These are phyloP conservation scores for Nitzschia palea DNA, from an alignment of 108 stramenopile genomes.

Conservation along the genomic window DNA sequence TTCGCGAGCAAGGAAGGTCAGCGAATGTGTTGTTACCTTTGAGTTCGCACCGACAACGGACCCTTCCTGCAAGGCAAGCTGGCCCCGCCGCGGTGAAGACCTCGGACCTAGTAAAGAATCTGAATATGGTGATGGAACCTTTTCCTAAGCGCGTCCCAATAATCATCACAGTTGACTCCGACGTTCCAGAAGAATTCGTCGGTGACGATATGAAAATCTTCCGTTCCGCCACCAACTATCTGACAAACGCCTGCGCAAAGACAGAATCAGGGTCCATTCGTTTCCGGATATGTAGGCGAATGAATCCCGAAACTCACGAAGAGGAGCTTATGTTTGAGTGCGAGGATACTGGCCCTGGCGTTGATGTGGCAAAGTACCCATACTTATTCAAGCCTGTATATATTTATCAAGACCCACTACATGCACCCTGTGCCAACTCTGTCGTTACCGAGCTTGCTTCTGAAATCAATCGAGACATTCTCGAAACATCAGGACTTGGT, in stretches of 20 bases:
- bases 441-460: not conserved
- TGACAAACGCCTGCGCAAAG: slow-evolving; percentile 72
- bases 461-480: not conserved
- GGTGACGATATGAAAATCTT: slow-evolving; percentile 73
- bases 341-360: slow-evolving; percentile 66
- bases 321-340: slow-evolving; percentile 47
- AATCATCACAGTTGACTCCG: slow-evolving; percentile 43
- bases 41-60: not conserved
- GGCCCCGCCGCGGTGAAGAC: slow-evolving; percentile 24
- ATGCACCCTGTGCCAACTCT: slow-evolving; percentile 12
- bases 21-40: not conserved
- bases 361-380: slow-evolving; percentile 51
- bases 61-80: not conserved
- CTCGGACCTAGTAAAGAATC: slow-evolving; percentile 46
- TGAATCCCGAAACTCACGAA: slow-evolving; percentile 15
- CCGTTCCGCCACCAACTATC: slow-evolving; percentile 67
- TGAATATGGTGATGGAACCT: slow-evolving; percentile 51
- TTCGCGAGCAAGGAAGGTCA: slow-evolving; percentile 32
- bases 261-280: slow-evolving; percentile 60
- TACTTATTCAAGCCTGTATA: slow-evolving; percentile 61
- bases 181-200: slow-evolving; percentile 50
- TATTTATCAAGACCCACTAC: slow-evolving; percentile 44
- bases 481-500: slow-evolving; percentile 32
- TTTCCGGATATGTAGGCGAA: slow-evolving; percentile 41
- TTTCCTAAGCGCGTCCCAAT: slow-evolving; percentile 68